phyloP scores from a whole-genome alignment of 345 rosid genomes.

The Diplotaxis tenuifolia region DNA sequence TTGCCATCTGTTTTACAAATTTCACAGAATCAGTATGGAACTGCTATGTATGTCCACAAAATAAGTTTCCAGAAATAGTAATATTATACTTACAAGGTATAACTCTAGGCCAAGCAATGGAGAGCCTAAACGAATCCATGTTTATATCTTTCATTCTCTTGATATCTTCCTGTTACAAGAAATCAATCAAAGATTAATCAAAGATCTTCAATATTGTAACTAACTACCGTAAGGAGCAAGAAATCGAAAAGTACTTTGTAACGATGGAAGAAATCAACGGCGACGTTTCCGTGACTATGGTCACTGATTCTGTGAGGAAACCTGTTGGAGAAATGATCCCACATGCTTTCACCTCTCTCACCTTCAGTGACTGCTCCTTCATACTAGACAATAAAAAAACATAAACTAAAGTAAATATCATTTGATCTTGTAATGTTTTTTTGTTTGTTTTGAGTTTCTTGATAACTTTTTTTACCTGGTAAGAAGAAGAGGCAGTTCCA shows the following conservation, averaged over 20 bases:
- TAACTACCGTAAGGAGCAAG: slow-evolving; percentile 16
- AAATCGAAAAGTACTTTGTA: slow-evolving; percentile 33
- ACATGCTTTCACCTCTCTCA: slow-evolving; percentile 33
- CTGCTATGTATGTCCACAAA: no score
- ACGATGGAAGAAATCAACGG: slow-evolving; percentile 41
- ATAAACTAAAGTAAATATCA: slow-evolving; percentile 2
- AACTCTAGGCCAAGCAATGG: slow-evolving; percentile 57
- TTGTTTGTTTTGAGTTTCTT: not conserved
- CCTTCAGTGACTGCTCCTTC: slow-evolving; percentile 35
- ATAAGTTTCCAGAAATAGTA: not conserved
- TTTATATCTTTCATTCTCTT: slow-evolving; percentile 41
- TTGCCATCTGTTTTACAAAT: slow-evolving; percentile 25
- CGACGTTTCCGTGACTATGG: slow-evolving; percentile 37
- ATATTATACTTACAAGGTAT: slow-evolving; percentile 40
- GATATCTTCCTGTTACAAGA: slow-evolving; percentile 38
- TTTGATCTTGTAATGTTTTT: not conserved
- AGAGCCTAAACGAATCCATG: slow-evolving; percentile 49
- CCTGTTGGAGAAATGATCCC: slow-evolving; percentile 42
- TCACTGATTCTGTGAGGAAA: slow-evolving; percentile 38
- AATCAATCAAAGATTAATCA: slow-evolving; percentile 7
- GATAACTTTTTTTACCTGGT: slow-evolving; percentile 30
- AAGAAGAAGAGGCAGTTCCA: slow-evolving; percentile 47
- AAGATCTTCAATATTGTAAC: not conserved
- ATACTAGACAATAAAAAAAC: not conserved
- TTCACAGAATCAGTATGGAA: slow-evolving; percentile 7